phyloP scores from a whole-genome alignment of 164 flowering plant species.

The Umbilicus rupestris region DNA sequence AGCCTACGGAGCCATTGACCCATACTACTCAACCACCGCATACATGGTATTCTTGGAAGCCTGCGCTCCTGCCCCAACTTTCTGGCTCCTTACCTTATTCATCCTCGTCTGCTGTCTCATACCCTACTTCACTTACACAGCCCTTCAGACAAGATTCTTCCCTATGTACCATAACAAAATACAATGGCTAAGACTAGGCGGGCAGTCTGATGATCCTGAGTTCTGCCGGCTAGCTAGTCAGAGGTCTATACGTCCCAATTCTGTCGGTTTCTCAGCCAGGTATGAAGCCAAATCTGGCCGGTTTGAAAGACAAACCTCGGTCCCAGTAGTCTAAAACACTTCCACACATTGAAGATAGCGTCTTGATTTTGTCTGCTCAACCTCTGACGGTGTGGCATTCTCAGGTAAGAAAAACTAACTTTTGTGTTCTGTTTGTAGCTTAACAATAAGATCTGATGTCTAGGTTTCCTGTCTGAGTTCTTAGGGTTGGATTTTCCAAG shows the following conservation, averaged over 20 bases:
- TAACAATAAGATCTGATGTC: no score
- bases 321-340: neutral
- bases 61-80: slow-evolving; percentile 35
- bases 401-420: no score
- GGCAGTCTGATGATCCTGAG: slow-evolving; percentile 40
- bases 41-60: slow-evolving; percentile 47
- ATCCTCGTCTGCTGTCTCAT: slow-evolving; percentile 25
- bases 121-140: slow-evolving; percentile 32
- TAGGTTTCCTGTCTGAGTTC: no score
- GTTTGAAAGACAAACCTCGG: neutral
- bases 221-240: slow-evolving; percentile 34
- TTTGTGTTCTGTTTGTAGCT: no score
- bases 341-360: no score
- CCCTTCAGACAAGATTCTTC: slow-evolving; percentile 36
- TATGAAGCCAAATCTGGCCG: slow-evolving; percentile 21
- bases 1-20: slow-evolving; percentile 40
- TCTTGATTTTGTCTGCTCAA: no score
- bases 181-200: slow-evolving; percentile 33
- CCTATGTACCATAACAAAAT: slow-evolving; percentile 39
- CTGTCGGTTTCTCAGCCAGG: slow-evolving; percentile 42
- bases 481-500: neutral
- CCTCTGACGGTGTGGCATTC: no score
- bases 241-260: slow-evolving; percentile 28
- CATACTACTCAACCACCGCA: slow-evolving; percentile 38
- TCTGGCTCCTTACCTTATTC: slow-evolving; percentile 37